Percentiles rank a stretch among this genome's conserved stretches.
Evolutionary conservation across 2,329 filamentous ascomycete genomes (phyloP).

Genomic region (Aspergillus sp.): DNA sequence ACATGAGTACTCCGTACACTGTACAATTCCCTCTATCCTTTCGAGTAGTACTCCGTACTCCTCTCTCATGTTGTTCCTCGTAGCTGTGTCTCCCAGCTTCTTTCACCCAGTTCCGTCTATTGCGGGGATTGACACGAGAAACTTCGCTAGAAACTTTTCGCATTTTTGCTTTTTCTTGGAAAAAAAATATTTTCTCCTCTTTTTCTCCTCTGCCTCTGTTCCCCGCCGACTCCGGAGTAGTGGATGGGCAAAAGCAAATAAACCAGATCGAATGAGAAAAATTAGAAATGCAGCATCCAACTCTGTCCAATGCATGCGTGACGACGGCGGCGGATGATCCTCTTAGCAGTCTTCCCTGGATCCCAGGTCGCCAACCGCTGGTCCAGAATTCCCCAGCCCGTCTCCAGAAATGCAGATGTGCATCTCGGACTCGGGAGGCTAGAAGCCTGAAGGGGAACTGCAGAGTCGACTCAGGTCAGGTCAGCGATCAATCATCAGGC

Average conservation of each 20-base stretch:
- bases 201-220: neutral
- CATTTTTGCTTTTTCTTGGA: neutral
- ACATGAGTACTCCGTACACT: too few relatives aligned
- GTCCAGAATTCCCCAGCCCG: conserved; percentile 16
- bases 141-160: conserved; percentile 10
- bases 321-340: conserved; percentile 21
- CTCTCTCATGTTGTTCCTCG: neutral
- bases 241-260: conserved; percentile 13
- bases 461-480: conserved; percentile 12
- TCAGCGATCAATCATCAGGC: neutral
- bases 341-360: conserved; percentile 14
- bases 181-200: neutral
- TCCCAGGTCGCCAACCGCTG: conserved; percentile 16
- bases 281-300: conserved; percentile 1
- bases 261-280: conserved; percentile 4
- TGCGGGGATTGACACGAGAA: conserved; percentile 8
- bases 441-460: conserved; percentile 8
- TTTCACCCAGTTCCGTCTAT: neutral
- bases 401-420: conserved; percentile 13
- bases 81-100: too few relatives aligned
- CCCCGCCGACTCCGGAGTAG: conserved; percentile 15
- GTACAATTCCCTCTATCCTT: too few relatives aligned
- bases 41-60: neutral
- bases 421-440: neutral
- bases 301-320: conserved; percentile 10